These are phyloP conservation scores for Epichloe hybrida DNA, from an alignment of 2,329 filamentous ascomycete species.

Conservation along the genomic window DNA sequence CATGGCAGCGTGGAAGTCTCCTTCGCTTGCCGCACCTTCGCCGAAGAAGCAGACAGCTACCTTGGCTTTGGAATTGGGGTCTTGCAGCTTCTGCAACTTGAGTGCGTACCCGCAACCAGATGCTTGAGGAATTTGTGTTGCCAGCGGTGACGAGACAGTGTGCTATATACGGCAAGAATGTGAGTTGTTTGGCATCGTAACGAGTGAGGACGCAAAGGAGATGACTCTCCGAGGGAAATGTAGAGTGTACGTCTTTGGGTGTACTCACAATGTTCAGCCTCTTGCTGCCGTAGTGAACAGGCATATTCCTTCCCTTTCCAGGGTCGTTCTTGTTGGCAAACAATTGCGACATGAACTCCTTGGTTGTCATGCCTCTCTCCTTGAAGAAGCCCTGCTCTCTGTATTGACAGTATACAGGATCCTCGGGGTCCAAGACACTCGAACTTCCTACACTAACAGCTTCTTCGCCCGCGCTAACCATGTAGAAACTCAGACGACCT, in stretches of 20 bases:
- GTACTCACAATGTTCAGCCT: conserved; percentile 65
- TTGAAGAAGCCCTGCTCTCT: conserved; percentile 84
- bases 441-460: conserved; percentile 84
- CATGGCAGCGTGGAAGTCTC: conserved; percentile 81
- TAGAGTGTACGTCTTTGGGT: neutral
- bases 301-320: conserved; percentile 86
- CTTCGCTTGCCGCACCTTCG: conserved; percentile 80
- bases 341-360: conserved; percentile 89
- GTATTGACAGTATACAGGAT: conserved; percentile 91
- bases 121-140: conserved; percentile 82
- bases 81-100: conserved; percentile 63
- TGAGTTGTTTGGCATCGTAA: neutral
- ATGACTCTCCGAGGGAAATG: no score
- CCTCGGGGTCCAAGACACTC: conserved; percentile 66
- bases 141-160: conserved; percentile 70
- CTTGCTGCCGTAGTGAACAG: conserved; percentile 82
- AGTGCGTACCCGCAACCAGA: conserved; percentile 77
- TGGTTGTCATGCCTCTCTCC: conserved; percentile 73
- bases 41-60: conserved; percentile 80
- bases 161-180: conserved; percentile 35
- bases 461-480: conserved; percentile 92
- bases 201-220: neutral
- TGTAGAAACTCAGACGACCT: conserved; percentile 90
- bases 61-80: conserved; percentile 52
- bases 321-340: conserved; percentile 76